Percentiles rank a stretch among this genome's conserved stretches.
Conservation (phyloP, 441 rosid species). For the Omphalea diandra region DNA sequence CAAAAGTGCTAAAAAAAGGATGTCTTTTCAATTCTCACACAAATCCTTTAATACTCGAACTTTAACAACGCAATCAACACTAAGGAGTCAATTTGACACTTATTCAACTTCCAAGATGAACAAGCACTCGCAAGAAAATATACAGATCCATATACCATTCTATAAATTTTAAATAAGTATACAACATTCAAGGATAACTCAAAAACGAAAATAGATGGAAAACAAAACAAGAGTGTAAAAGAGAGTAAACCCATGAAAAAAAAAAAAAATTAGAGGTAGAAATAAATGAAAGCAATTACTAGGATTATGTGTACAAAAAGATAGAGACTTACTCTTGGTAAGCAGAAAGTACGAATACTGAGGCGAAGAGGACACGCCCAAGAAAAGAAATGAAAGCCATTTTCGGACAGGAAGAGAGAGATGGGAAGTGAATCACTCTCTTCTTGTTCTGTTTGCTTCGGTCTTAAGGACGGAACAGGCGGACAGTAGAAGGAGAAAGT, state of each 20-base stretch:
- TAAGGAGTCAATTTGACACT: neutral
- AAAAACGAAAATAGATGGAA: neutral
- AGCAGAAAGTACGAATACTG: conserved; percentile 39
- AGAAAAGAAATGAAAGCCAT: conserved; percentile 38
- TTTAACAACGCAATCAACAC: too few relatives aligned
- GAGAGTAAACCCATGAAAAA: too few relatives aligned
- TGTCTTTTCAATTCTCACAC: too few relatives aligned
- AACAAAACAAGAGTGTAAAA: neutral
- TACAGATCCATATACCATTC: neutral
- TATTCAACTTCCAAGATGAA: neutral
- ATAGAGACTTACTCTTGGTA: conserved; percentile 38
- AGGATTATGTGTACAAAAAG: too few relatives aligned
- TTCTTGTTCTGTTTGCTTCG: neutral
- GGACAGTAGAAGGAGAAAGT: too few relatives aligned
- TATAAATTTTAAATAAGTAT: neutral
- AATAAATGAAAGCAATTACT: neutral
- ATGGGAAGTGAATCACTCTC: neutral
- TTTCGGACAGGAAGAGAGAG: neutral
- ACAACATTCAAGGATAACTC: neutral
- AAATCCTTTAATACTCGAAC: too few relatives aligned
- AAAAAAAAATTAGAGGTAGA: neutral
- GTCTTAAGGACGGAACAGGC: too few relatives aligned
- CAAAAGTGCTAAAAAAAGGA: too few relatives aligned
- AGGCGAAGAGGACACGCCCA: conserved; percentile 40
- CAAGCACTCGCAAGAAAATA: neutral